Conservation (phyloP, 2,329 filamentous ascomycete species). For the Cytospora schulzeri region DNA sequence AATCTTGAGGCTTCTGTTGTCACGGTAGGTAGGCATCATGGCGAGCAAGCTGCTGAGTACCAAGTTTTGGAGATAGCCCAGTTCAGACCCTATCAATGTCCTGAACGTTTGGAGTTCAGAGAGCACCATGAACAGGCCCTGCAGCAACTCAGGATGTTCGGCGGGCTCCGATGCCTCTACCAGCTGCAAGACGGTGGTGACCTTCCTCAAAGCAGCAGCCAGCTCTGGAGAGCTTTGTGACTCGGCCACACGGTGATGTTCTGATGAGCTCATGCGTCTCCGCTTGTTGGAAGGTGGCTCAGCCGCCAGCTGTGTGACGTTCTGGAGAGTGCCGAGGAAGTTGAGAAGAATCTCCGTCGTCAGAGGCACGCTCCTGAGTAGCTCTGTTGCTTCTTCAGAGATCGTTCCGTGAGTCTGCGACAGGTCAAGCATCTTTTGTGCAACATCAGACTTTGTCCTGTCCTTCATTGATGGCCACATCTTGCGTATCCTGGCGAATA, state of each 20-base stretch:
- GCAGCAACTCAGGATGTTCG: conserved; percentile 74
- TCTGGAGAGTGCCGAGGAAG: conserved; percentile 75
- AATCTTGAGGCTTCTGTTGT: conserved; percentile 62
- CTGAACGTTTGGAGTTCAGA: conserved; percentile 85
- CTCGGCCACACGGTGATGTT: conserved; percentile 61
- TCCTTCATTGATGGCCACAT: conserved; percentile 75
- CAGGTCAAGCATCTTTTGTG: conserved; percentile 64
- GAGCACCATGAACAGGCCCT: conserved; percentile 80
- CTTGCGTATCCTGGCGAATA: conserved; percentile 69
- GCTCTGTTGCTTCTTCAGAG: conserved; percentile 66
- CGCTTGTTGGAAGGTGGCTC: conserved; percentile 76
- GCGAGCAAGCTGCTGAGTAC: conserved; percentile 79
- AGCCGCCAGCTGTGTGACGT: conserved; percentile 70
- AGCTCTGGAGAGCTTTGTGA: conserved; percentile 67
- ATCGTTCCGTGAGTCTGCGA: conserved; percentile 48
- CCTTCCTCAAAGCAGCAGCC: conserved; percentile 68
- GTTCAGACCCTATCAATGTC: conserved; percentile 77
- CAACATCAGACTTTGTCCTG: conserved; percentile 60
- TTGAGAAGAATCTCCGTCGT: conserved; percentile 70
- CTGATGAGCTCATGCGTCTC: conserved; percentile 74
- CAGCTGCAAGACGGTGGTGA: conserved; percentile 86
- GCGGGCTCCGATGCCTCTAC: conserved; percentile 79
- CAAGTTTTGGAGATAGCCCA: conserved; percentile 87
- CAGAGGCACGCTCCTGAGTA: conserved; percentile 73
- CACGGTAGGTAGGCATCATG: conserved; percentile 78